Base-by-base conservation (phyloP, 805 yeast genomes). In the Citeromyces matritensis region DNA sequence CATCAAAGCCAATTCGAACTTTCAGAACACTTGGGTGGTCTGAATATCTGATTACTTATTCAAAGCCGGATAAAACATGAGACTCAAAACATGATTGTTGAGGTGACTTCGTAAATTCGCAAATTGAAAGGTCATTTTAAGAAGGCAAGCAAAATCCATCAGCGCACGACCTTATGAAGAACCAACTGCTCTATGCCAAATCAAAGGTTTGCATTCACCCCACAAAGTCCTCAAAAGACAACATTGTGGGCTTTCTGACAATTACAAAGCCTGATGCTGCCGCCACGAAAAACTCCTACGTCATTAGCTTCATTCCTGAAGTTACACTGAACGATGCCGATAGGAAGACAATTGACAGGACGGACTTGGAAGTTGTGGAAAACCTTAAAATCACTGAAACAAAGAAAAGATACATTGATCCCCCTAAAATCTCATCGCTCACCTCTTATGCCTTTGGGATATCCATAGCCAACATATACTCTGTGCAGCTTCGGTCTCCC, bases 161-260 rank as follows among this genome's bases (percentile, higher is more conserved):
- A n/a, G n/a, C n/a, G n/a, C n/a, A n/a, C n/a, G n/a, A n/a, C n/a
- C n/a, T n/a, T n/a, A n/a, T n/a, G n/a, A 65, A 64, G 39, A 69
- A 60, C 4, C 69, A 67, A 39, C 42, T 70, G 30, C 45, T 69
- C 10, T 70, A 58, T 41, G 65, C 55, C 21, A 79, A 77, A 45
- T 66, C 84, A 2, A 75, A 79, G 47, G 91, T 80, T 5, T 85
- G 73, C 49, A 65, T 86, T 3, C 98, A 91, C 51, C 93, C 94
- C 3, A 69, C 91, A 0, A 59, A 68, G 9, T 64, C 74, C 13
- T 66, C 82, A 19, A 61, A 60, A 32, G 95, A 88, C 45, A 86
- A 88, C 47, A 59, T 88, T 13, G 53, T 79, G 0, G 98, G 98
- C 2, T 83, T 67, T 43, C 48, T 91, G 25, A 60, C 79, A 5